Percentiles rank a stretch among this genome's conserved stretches.
These are phyloP conservation scores for Basipetospora chlamydospora DNA, from an alignment of 2,329 filamentous ascomycete genomes.

Conservation along the genomic window DNA sequence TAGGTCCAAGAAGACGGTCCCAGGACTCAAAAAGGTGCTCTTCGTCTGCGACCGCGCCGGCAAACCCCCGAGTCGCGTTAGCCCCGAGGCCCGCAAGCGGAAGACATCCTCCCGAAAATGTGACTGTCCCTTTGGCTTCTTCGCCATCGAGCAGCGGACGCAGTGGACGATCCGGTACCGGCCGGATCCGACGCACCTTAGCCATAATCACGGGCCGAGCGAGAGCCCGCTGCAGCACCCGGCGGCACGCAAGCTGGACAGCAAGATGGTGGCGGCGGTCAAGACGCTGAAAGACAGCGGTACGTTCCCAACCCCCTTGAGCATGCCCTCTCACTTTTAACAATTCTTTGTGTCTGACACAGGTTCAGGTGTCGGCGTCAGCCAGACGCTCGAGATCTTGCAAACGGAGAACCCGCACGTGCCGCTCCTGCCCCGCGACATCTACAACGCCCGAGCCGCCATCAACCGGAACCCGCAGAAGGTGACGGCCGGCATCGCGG, in stretches of 20 bases:
- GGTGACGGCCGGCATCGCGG: constrained; percentile 42
- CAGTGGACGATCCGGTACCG: constrained; percentile 54
- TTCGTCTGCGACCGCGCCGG: constrained; percentile 53
- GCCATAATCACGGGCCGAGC: constrained; percentile 51
- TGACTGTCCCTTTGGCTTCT: constrained; percentile 56
- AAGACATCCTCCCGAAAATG: constrained; percentile 56
- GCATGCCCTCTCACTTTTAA: constrained; percentile 6
- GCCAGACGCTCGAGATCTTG: constrained; percentile 50
- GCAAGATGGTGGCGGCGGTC: constrained; percentile 52
- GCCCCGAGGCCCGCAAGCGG: constrained; percentile 47
- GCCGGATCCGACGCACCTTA: constrained; percentile 40
- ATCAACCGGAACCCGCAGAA: constrained; percentile 52
- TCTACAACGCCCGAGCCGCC: constrained; percentile 52
- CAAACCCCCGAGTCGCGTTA: constrained; percentile 47
- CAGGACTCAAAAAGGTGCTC: constrained; percentile 51
- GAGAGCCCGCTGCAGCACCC: constrained; percentile 53
- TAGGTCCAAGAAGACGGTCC: constrained; percentile 52
- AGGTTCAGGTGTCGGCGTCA: constrained; percentile 44
- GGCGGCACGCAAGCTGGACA: constrained; percentile 50
- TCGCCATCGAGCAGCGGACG: constrained; percentile 51
- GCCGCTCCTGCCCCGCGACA: constrained; percentile 47
- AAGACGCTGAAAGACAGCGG: constrained; percentile 52
- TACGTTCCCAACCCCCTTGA: constrained; percentile 21
- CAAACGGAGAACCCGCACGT: constrained; percentile 50
- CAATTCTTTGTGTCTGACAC: constrained; percentile 16